Conservation (phyloP, 2,329 filamentous ascomycete species). For the Rhynchosporium agropyri region DNA sequence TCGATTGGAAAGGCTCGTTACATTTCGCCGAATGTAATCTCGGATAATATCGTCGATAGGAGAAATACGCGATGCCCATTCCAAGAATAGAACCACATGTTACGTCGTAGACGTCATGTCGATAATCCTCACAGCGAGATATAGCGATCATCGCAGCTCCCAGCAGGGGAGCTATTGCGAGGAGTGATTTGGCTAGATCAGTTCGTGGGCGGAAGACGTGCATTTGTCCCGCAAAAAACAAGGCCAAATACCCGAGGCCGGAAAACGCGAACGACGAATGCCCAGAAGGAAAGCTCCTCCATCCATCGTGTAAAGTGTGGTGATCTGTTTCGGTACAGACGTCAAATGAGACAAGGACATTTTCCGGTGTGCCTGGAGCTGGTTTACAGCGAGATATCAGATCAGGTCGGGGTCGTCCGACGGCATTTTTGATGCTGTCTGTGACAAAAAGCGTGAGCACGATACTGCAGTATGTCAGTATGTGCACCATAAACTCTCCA, state of each 20-base stretch:
- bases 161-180: conserved; percentile 61
- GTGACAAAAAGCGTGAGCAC: conserved; percentile 81
- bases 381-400: conserved; percentile 87
- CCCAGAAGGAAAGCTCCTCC: conserved; percentile 81
- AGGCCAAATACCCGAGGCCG: conserved; percentile 72
- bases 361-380: conserved; percentile 48
- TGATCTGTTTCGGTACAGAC: conserved; percentile 73
- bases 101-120: conserved; percentile 73
- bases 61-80: conserved; percentile 63
- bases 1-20: conserved; percentile 57
- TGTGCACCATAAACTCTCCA: conserved; percentile 9
- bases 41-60: conserved; percentile 67
- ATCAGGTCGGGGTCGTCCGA: conserved; percentile 76
- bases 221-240: conserved; percentile 70
- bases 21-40: conserved; percentile 54
- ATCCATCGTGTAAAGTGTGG: conserved; percentile 77
- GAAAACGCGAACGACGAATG: conserved; percentile 80
- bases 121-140: conserved; percentile 69
- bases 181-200: conserved; percentile 58
- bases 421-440: conserved; percentile 83
- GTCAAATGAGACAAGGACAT: conserved; percentile 62
- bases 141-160: conserved; percentile 70
- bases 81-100: conserved; percentile 63
- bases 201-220: conserved; percentile 52
- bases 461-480: conserved; percentile 45